Evolutionary conservation across 495 filamentous ascomycete species (phyloP), one percentile per base, ranked within the genome.

Genomic region (Choiromyces venosus): DNA sequence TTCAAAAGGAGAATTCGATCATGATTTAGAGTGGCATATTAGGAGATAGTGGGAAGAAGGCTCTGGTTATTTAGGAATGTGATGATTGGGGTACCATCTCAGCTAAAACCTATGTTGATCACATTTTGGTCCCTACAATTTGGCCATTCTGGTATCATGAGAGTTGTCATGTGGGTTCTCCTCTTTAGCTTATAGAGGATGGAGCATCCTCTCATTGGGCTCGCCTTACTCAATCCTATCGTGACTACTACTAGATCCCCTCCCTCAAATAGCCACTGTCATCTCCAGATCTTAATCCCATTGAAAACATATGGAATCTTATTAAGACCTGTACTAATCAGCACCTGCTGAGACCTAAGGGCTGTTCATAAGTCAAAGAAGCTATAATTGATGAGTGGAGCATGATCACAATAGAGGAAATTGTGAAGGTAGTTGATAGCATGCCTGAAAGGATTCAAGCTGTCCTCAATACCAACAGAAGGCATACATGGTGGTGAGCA

Each of bases 171-270:
- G 16, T 46, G 29, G 33, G 70, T 29, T 10, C 21, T 0, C 44
- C 66, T 21, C 37, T 73, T 14, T 76, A 42, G 25, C 10, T 73
- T 0, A 76, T 73, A 16, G 74, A 75, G 16, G 70, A 76, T 66
- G 37, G 46, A 37, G 56, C 67, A 52, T 46, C 66, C 40, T 46
- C 74, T 44, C 40, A 75, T 61, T 9, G 64, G 36, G 65, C 69
- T 37, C 46, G 33, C 2, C 25, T 16, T 35, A 72, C 66, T 14
- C 7, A 75, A 42, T 5, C 3, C 18, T 6, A 67, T 19, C 65
- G 42, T 1, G 35, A 46, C 19, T 37, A 42, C 42, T 72, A 75
- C 21, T 21, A 46, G n/a, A 69, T 75, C 2, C 71, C 66, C 44
- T 67, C 38, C 19, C 25, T 72, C n/a, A 14, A 44, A 7, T 67